Percentiles rank a stretch among this genome's conserved stretches.
Conservation (phyloP, 257 asterid genomes). For the Nicotiana noctiflora region DNA sequence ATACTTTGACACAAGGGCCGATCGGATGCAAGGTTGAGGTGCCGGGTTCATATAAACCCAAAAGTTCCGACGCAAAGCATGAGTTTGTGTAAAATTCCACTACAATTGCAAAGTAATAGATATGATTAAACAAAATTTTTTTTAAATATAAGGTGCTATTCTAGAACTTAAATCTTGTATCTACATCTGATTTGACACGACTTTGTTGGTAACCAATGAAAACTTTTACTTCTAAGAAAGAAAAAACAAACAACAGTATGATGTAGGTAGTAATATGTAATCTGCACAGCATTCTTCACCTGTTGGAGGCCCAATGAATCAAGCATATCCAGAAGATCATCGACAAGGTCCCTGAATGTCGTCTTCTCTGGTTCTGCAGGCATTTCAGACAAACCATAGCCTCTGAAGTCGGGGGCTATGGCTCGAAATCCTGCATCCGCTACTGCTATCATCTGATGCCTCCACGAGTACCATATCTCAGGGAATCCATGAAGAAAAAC, state of each 20-base stretch:
- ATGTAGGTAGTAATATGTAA: not conserved
- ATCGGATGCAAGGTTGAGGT: too few species aligned
- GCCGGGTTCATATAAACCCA: too few species aligned
- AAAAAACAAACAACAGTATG: not conserved
- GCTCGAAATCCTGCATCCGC: slow-evolving; percentile 42
- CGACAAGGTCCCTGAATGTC: slow-evolving; percentile 26
- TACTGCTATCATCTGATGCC: slow-evolving; percentile 40
- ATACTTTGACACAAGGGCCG: not conserved
- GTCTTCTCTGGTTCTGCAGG: slow-evolving; percentile 39
- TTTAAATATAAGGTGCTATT: too few species aligned
- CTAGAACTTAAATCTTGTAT: too few species aligned
- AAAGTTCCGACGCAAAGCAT: too few species aligned
- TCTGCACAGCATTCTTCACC: not conserved
- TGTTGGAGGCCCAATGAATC: slow-evolving; percentile 32
- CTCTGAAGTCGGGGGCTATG: slow-evolving; percentile 49
- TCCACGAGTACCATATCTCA: slow-evolving; percentile 49
- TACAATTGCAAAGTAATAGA: too few species aligned
- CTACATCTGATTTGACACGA: not conserved
- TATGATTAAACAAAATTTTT: too few species aligned
- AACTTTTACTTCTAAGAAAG: not conserved
- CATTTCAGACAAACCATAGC: slow-evolving; percentile 45
- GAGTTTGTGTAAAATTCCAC: too few species aligned
- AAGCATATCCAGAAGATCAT: slow-evolving; percentile 36
- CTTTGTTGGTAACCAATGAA: not conserved
- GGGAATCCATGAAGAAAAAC: slow-evolving; percentile 49